Conservation (phyloP, 2,329 filamentous ascomycete genomes). For the Xylariaceae sp. region DNA sequence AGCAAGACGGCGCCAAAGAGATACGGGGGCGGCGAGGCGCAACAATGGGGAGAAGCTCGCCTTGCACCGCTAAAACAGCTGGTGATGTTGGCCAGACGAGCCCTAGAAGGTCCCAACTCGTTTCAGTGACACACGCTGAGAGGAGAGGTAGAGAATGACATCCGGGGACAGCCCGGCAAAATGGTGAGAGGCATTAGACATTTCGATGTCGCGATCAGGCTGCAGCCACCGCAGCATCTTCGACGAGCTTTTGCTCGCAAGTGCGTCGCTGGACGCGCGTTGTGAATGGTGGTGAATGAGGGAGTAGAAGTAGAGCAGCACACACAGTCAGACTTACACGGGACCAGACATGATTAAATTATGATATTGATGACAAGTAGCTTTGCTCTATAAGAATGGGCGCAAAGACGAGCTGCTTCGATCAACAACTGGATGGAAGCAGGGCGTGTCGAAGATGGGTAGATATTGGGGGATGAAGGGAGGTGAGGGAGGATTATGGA, state of each 20-base stretch:
- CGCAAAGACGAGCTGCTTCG: constrained; percentile 4
- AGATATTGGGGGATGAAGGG: not conserved
- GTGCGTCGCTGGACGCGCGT: constrained; percentile 4
- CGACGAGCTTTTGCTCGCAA: constrained; percentile 1
- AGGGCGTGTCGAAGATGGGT: not conserved
- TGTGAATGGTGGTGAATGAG: constrained; percentile 10
- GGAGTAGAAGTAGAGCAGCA: constrained; percentile 21
- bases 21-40: constrained; percentile 20
- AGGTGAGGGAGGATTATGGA: constrained; percentile 14
- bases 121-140: constrained; percentile 32
- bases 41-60: constrained; percentile 33
- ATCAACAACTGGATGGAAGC: constrained; percentile 5
- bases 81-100: constrained; percentile 69
- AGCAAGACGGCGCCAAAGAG: constrained; percentile 43
- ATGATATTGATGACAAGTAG: constrained; percentile 21
- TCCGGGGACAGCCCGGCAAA: constrained; percentile 20
- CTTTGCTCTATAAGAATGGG: constrained; percentile 11
- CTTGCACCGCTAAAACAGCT: constrained; percentile 55
- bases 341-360: constrained; percentile 59
- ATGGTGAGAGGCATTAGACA: constrained; percentile 15
- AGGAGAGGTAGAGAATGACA: constrained; percentile 22
- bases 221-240: constrained; percentile 5
- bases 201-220: not conserved
- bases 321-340: constrained; percentile 53
- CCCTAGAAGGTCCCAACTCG: constrained; percentile 46